phyloP scores from a whole-genome alignment of 1,139 yeast genomes.

The Geotrichum phurueaensis region DNA sequence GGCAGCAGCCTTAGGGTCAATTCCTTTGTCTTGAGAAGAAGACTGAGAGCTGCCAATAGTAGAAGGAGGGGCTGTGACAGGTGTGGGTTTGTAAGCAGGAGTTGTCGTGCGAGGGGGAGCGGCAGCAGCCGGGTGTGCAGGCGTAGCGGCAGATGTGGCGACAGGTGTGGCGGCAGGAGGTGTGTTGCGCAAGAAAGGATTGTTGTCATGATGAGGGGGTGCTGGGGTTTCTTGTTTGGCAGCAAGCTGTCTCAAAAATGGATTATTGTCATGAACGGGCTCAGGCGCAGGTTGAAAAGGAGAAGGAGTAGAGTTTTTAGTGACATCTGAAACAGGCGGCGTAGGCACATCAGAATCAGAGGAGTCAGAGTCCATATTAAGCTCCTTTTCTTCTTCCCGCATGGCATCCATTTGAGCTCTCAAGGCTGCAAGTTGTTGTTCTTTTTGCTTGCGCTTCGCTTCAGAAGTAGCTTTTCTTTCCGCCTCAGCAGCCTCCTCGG shows the following conservation, averaged over 20 bases:
- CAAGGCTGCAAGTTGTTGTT: conserved; percentile 54
- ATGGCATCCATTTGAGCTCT: conserved; percentile 60
- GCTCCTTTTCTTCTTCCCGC: conserved; percentile 36
- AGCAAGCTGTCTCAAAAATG: conserved; percentile 19
- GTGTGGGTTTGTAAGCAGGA: conserved; percentile 12
- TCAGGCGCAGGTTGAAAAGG: conserved; percentile 20
- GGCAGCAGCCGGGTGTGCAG: conserved; percentile 3
- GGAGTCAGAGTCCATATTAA: conserved; percentile 22
- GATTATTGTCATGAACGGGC: conserved; percentile 19
- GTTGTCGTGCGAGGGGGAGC: neutral
- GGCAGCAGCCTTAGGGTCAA: conserved; percentile 48
- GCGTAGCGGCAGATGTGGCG: conserved; percentile 12
- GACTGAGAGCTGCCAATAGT: conserved; percentile 18
- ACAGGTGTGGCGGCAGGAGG: conserved; percentile 16
- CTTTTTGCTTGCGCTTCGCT: conserved; percentile 36
- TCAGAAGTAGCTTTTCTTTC: conserved; percentile 5
- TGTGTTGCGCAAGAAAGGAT: conserved; percentile 23
- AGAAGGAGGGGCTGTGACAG: conserved; percentile 20
- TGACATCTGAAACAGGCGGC: conserved; percentile 3
- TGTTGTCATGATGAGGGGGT: conserved; percentile 23
- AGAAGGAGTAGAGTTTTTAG: conserved; percentile 9
- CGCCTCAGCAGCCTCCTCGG: conserved; percentile 17
- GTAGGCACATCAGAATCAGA: conserved; percentile 27
- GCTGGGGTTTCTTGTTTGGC: conserved; percentile 4
- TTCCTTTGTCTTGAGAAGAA: conserved; percentile 32